phyloP scores from a whole-genome alignment of 768 basidiomycete genomes.

The Omphalotus guepiniiformis region DNA sequence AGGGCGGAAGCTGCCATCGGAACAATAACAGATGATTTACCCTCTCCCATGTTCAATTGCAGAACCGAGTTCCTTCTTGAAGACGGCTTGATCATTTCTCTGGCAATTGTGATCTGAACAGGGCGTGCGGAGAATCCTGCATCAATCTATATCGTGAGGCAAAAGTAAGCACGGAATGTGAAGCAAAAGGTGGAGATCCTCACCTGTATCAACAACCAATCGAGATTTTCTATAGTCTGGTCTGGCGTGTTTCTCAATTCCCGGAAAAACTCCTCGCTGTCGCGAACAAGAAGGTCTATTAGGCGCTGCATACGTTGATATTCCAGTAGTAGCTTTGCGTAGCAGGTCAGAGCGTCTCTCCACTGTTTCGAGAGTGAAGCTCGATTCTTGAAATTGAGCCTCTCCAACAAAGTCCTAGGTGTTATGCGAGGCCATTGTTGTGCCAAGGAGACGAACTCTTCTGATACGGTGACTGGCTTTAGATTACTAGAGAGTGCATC shows the following conservation, averaged over 20 bases:
- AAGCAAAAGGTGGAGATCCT: slow-evolving; percentile 10
- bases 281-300: slow-evolving; percentile 15
- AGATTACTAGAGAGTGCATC: no score
- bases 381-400: slow-evolving; percentile 22
- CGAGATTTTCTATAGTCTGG: slow-evolving; percentile 21
- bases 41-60: slow-evolving; percentile 59
- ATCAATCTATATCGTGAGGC: slow-evolving; percentile 32
- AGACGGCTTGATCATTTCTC: slow-evolving; percentile 42
- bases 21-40: slow-evolving; percentile 50
- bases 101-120: slow-evolving; percentile 37
- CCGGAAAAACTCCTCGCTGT: neutral
- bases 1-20: slow-evolving; percentile 37
- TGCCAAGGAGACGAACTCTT: slow-evolving; percentile 14
- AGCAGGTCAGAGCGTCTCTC: slow-evolving; percentile 22
- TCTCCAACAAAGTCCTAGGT: slow-evolving; percentile 23
- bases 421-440: slow-evolving; percentile 37
- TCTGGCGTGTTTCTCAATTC: slow-evolving; percentile 1
- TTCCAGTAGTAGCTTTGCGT: slow-evolving; percentile 26
- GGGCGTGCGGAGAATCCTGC: slow-evolving; percentile 38
- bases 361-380: slow-evolving; percentile 21
- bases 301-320: slow-evolving; percentile 35
- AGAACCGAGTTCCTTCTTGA: slow-evolving; percentile 32
- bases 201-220: slow-evolving; percentile 46
- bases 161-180: neutral
- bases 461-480: slow-evolving; percentile 15